Base-by-base conservation (phyloP, 768 basidiomycete species). In the Lentinula sp. region DNA sequence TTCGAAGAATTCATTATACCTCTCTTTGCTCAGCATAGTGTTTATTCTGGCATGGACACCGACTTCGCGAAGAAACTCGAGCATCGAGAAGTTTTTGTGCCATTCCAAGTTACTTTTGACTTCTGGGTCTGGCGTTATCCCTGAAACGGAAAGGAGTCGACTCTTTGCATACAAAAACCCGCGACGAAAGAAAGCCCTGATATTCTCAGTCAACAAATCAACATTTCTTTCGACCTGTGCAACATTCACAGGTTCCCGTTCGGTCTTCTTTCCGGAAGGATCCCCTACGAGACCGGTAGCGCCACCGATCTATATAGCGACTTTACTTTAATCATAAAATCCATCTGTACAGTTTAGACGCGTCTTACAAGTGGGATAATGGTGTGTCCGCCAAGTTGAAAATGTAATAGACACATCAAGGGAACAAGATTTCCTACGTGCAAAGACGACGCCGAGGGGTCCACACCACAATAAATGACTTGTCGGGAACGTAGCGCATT, bases 221-320 rank as follows among this genome's bases (percentile, higher is more conserved):
- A 89, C 86, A 66, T 98, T 98, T 56, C 74, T 64, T 42, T 84
- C 78, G 3, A 95, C 82, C 55, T 84, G 79, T 9, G 80, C 72
- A 11, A 73, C 71, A 39, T 86, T 78, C 4, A 93, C 83, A 3
- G 85, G 79, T 58, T 86, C 82, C 21, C 97, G 86, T 73, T 97
- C 96, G 0, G 84, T 84, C 4, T 82, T 80, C 39, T 95, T 82
- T 1, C 97, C 96, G 4, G 95, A 96, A 7, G 97, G 97, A 70
- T 99, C 97, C 5, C 97, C 97, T 49, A 99, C 88, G n/a, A 89
- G 85, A 8, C 94, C 97, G 0, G 96, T 98, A 8, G 94, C 95
- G 1, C 94, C 95, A 35, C 97, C 96, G 70, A 98, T 90, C 96
- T 98, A 68, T 35, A 8, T 34, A 46, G 34, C 31, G 31, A 31